Percentiles rank a stretch among this genome's conserved stretches.
Conservation (phyloP, 768 basidiomycete species). For the Lactarius tabidus region DNA sequence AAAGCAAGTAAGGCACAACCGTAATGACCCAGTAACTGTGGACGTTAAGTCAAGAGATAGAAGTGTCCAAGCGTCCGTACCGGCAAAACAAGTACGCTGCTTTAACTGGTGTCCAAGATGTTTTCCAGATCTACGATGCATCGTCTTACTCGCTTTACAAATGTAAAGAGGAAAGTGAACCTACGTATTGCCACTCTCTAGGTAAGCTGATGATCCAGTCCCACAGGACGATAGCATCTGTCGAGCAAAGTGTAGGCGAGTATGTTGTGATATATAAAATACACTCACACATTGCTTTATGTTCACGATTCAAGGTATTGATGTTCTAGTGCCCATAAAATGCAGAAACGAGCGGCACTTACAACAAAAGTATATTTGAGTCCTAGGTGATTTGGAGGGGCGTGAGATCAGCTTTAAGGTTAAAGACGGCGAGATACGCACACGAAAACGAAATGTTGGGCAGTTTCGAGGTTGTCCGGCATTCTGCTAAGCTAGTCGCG, state of each 20-base stretch:
- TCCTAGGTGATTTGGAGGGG: conserved; percentile 31
- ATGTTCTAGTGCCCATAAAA: conserved; percentile 26
- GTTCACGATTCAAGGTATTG: conserved; percentile 32
- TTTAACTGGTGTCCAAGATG: conserved; percentile 81
- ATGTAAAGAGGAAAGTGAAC: conserved; percentile 26
- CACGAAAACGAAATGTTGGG: conserved; percentile 77
- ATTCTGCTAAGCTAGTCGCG: conserved; percentile 27
- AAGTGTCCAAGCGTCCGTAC: conserved; percentile 37
- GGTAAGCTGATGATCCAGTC: conserved; percentile 80
- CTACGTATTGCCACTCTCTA: conserved; percentile 73
- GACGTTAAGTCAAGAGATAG: not conserved
- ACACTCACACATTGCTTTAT: conserved; percentile 53
- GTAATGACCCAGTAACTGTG: conserved; percentile 77
- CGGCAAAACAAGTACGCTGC: conserved; percentile 80
- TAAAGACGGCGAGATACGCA: conserved; percentile 30
- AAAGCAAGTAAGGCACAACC: conserved; percentile 75
- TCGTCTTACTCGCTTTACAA: conserved; percentile 6
- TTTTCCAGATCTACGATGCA: conserved; percentile 68
- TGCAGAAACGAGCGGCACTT: conserved; percentile 34
- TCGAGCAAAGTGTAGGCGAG: not conserved
- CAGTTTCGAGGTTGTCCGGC: conserved; percentile 49
- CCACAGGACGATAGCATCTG: conserved; percentile 81
- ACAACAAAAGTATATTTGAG: conserved; percentile 85
- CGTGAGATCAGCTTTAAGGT: not conserved
- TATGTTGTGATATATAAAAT: conserved; percentile 3